Base-by-base conservation (phyloP, 2,329 filamentous ascomycete genomes). In the Phaeosphaeriaceae sp. region DNA sequence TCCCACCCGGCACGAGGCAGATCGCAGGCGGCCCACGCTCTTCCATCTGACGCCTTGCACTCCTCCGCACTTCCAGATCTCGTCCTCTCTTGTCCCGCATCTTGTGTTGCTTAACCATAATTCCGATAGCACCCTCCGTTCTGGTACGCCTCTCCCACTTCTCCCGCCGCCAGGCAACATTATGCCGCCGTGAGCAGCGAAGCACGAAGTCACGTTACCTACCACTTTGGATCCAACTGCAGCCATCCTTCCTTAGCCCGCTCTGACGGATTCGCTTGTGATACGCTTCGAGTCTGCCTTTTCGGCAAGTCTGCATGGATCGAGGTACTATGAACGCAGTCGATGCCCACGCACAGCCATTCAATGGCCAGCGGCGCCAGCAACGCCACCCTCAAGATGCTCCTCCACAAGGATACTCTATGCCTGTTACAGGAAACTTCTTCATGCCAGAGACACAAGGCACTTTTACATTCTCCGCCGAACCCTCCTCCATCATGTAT, bases 391-490 rank as follows among this genome's bases (percentile, higher is more conserved):
- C 61, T 63, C 69, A 77, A 42, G 70, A 72, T 69, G 69, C 66
- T 62, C 65, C 70, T 55, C 58, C 64, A 53, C 72, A 67, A 54
- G 65, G 61, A 52, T 76, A 71, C 52, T 59, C 63, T 52, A 57
- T 60, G 22, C 61, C 64, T 49, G 57, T 58, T 46, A 61, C 54
- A 55, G 65, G 67, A 30, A 69, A 68, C 49, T 70, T 74, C 54
- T 55, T 73, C 28, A 63, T 75, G 51, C 64, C 70, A 58, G 70
- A 75, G 55, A 52, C 68, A 24, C 74, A 77, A 72, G 70, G 68
- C 68, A 64, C 63, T 64, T 78, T 77, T 61, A 66, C 67, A 47
- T 76, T 72, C 54, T 76, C 74, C 57, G 73, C 75, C 10, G 75
- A 78, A 62, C 75, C 74, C 5, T 56, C 66, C 40, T 67, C 69